phyloP scores from a whole-genome alignment of 345 rosid genomes.

The Pugionium dolabratum region DNA sequence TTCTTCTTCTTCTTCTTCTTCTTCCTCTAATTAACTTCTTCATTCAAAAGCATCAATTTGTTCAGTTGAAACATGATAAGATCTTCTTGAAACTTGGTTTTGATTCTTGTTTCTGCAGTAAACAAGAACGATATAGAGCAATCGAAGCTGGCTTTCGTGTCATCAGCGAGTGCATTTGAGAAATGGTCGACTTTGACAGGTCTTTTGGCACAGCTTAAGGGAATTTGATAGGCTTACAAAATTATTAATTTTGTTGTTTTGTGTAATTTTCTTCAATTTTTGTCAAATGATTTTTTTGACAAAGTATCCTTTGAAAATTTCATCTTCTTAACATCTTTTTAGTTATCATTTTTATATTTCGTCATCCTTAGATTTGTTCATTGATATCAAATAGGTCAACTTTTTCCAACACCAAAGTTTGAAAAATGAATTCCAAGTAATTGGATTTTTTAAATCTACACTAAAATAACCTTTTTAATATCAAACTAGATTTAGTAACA shows the following conservation, averaged over 20 bases:
- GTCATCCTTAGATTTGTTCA: constrained; percentile 5
- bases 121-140: constrained; percentile 65
- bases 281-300: constrained; percentile 1
- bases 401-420: not conserved
- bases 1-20: constrained; percentile 3
- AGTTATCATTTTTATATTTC: constrained; percentile 14
- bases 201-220: constrained; percentile 62
- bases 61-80: not conserved
- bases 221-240: constrained; percentile 46
- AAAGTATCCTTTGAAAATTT: constrained; percentile 8
- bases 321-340: constrained; percentile 17
- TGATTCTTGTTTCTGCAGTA: constrained; percentile 49
- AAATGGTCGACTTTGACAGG: constrained; percentile 80
- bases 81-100: constrained; percentile 10
- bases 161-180: constrained; percentile 82
- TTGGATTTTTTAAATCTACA: not conserved
- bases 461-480: not conserved
- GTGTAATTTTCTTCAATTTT: constrained; percentile 11
- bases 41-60: constrained; percentile 19
- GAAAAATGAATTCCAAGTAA: not conserved
- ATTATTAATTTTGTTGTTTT: not conserved
- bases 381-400: not conserved
- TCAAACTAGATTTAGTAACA: not conserved
- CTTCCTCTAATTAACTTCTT: not conserved
- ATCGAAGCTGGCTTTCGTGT: constrained; percentile 72